These are phyloP conservation scores for Clavispora phyllophila DNA, from an alignment of 805 yeast genomes.

Conservation along the genomic window DNA sequence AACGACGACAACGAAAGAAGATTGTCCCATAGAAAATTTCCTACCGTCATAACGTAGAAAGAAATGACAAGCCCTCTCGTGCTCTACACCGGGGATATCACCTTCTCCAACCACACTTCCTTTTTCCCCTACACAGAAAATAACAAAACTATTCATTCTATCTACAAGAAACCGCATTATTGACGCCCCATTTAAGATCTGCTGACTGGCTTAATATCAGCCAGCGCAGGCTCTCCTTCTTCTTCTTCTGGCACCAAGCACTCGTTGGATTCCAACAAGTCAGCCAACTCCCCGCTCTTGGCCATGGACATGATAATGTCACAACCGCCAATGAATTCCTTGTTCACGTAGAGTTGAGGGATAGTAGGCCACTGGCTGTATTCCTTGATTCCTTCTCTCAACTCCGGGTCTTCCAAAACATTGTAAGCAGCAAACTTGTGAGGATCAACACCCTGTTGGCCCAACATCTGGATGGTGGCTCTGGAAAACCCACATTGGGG, in stretches of 20 bases:
- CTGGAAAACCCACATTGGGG: slow-evolving; percentile 98
- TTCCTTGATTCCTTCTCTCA: slow-evolving; percentile 94
- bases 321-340: slow-evolving; percentile 96
- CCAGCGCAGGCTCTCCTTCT: slow-evolving; percentile 27
- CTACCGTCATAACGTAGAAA: no score
- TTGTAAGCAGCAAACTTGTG: slow-evolving; percentile 94
- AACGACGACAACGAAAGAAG: no score
- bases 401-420: slow-evolving; percentile 89
- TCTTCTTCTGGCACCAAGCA: slow-evolving; percentile 79
- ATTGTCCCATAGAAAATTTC: no score
- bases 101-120: no score
- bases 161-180: background rate
- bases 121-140: background rate
- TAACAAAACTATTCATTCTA: background rate
- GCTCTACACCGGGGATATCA: no score
- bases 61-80: no score
- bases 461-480: slow-evolving; percentile 87
- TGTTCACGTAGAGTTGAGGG: slow-evolving; percentile 88
- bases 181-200: slow-evolving; percentile 13
- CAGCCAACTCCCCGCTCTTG: slow-evolving; percentile 82
- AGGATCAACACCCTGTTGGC: slow-evolving; percentile 97
- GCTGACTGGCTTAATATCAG: slow-evolving; percentile 33
- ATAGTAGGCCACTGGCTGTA: slow-evolving; percentile 97
- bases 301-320: slow-evolving; percentile 93
- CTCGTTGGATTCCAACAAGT: slow-evolving; percentile 70